These are phyloP conservation scores for Chrysanthemum seticuspe DNA, from an alignment of 129 eudicot genomes.

Conservation along the genomic window DNA sequence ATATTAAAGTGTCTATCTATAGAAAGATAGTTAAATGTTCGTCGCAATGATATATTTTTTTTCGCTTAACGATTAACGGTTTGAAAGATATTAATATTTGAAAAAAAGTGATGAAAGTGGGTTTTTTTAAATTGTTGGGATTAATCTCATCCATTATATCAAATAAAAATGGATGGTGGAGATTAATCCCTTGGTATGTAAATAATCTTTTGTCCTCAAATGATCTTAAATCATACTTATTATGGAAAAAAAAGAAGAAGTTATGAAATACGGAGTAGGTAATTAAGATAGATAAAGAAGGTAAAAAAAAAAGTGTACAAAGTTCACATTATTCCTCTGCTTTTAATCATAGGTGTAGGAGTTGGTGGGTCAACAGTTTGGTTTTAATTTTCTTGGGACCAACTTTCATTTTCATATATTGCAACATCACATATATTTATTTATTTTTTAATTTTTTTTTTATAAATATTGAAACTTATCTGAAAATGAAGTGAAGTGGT, in stretches of 20 bases:
- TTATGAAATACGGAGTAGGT: background rate
- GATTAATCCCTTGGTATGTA: no score
- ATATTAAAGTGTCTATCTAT: no score
- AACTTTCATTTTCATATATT: slow-evolving; percentile 45
- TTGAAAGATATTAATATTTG: no score
- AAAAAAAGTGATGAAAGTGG: no score
- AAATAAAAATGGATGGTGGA: no score
- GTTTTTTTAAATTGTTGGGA: no score
- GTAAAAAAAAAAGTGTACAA: slow-evolving; percentile 26
- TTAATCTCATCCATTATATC: no score
- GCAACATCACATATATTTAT: background rate
- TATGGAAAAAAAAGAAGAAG: slow-evolving; percentile 9
- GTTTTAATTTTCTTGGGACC: slow-evolving; percentile 56
- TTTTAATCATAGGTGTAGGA: slow-evolving; percentile 59
- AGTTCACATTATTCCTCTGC: slow-evolving; percentile 70
- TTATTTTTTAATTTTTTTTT: background rate
- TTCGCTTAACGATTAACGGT: no score
- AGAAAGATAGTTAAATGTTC: no score
- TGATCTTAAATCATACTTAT: no score
- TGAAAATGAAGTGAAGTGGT: background rate
- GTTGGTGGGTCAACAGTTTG: slow-evolving; percentile 59
- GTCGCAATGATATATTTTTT: no score
- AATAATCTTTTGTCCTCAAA: no score
- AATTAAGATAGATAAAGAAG: slow-evolving; percentile 1
- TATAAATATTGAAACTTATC: slow-evolving; percentile 14